Evolutionary conservation across 2,329 filamentous ascomycete genomes (phyloP).

Genomic region (Fusarium staphyleae): DNA sequence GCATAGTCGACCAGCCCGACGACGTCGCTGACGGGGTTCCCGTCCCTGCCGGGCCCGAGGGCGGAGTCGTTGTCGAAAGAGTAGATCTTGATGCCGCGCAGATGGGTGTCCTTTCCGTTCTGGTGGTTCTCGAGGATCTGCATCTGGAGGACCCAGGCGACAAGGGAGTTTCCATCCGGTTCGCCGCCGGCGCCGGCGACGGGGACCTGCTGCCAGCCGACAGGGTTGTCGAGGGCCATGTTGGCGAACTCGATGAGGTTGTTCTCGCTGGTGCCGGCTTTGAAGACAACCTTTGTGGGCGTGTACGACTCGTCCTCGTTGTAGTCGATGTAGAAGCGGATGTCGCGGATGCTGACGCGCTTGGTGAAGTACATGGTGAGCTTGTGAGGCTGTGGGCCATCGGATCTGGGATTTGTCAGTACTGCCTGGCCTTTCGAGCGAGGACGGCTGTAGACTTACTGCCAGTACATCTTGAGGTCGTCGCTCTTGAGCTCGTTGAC

Average conservation of each 20-base stretch:
- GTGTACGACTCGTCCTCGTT: conserved; percentile 95
- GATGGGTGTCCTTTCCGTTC: conserved; percentile 98
- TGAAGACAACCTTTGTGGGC: conserved; percentile 88
- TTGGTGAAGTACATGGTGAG: conserved; percentile 88
- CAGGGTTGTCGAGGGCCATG: conserved; percentile 78
- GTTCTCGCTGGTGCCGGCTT: conserved; percentile 89
- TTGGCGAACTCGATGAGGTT: conserved; percentile 88
- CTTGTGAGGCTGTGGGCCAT: conserved; percentile 83
- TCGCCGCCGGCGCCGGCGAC: conserved; percentile 62
- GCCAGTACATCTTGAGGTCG: conserved; percentile 78
- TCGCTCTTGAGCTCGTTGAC: conserved; percentile 78
- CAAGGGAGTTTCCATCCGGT: conserved; percentile 74
- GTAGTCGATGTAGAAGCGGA: conserved; percentile 90
- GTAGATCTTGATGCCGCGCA: conserved; percentile 90
- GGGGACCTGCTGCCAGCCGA: conserved; percentile 90
- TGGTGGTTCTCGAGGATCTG: conserved; percentile 96
- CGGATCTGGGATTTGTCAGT: conserved; percentile 61
- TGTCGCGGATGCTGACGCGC: conserved; percentile 77
- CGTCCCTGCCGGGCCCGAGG: conserved; percentile 50
- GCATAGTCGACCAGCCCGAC: conserved; percentile 39
- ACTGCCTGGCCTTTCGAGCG: background rate
- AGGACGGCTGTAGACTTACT: conserved; percentile 57
- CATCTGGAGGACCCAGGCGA: conserved; percentile 89
- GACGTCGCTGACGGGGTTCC: conserved; percentile 42
- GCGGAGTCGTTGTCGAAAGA: conserved; percentile 61